These are phyloP conservation scores for Aspergillus terreus DNA, from an alignment of 2,329 filamentous ascomycete genomes.

Conservation along the genomic window DNA sequence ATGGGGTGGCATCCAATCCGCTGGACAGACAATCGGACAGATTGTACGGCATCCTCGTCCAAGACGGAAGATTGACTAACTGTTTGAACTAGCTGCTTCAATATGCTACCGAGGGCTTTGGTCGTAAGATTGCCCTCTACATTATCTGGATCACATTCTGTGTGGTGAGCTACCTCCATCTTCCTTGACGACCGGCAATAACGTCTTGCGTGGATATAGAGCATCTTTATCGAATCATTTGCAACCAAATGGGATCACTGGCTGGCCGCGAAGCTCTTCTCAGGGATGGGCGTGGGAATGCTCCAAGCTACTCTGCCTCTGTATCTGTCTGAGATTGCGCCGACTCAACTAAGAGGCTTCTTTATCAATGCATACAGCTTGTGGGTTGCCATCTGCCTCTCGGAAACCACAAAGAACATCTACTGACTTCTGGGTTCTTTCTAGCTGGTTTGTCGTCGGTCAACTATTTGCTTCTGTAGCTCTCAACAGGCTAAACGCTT, in stretches of 20 bases:
- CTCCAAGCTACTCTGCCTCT: conserved; percentile 42
- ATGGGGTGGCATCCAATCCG: conserved; percentile 39
- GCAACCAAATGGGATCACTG: conserved; percentile 39
- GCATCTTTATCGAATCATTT: conserved; percentile 37
- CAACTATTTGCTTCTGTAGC: conserved; percentile 43
- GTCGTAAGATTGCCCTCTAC: conserved; percentile 35
- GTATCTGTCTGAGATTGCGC: conserved; percentile 42
- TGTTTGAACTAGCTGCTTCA: conserved; percentile 25
- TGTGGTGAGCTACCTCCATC: conserved; percentile 15
- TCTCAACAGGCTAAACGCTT: conserved; percentile 32
- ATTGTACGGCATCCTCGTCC: conserved; percentile 21
- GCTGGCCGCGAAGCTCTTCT: conserved; percentile 33
- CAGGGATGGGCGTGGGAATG: conserved; percentile 43
- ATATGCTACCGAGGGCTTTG: conserved; percentile 33
- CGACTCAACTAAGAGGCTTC: conserved; percentile 39
- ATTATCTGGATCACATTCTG: conserved; percentile 34
- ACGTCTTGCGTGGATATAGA: conserved; percentile 12
- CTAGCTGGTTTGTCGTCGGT: conserved; percentile 43
- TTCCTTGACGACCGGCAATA: not conserved
- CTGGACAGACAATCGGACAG: conserved; percentile 39
- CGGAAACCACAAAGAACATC: not conserved
- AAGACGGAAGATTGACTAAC: not conserved
- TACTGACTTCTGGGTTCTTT: not conserved
- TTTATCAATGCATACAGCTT: conserved; percentile 41
- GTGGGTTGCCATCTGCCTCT: conserved; percentile 14